Conservation (phyloP, 169 alveolate species). For the Toxoplasma gondii region DNA sequence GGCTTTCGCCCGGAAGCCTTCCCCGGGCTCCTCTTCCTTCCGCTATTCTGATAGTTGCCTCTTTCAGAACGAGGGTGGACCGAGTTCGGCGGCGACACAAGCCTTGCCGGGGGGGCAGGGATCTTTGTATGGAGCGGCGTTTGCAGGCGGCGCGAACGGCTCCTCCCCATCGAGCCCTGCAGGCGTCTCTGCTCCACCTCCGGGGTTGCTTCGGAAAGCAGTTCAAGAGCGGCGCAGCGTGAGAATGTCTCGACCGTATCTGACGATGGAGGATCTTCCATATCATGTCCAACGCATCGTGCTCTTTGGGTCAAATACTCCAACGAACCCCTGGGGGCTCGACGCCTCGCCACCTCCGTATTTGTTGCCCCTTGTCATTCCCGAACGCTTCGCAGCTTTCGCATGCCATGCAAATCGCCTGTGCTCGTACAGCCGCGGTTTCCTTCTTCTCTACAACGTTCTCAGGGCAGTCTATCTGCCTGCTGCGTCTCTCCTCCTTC, state of each 20-base stretch:
- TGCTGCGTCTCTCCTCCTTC: slow-evolving; percentile 53
- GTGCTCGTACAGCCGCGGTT: slow-evolving; percentile 49
- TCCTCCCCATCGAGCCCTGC: neutral
- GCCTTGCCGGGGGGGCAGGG: neutral
- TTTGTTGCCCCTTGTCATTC: slow-evolving; percentile 50
- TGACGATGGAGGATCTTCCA: slow-evolving; percentile 69
- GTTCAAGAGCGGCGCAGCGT: slow-evolving; percentile 23
- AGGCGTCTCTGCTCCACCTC: neutral
- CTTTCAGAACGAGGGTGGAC: no score
- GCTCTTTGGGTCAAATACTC: slow-evolving; percentile 62
- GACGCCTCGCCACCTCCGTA: slow-evolving; percentile 65
- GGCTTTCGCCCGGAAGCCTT: neutral
- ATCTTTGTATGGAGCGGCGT: neutral
- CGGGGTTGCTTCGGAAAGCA: neutral
- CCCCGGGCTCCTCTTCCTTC: no score
- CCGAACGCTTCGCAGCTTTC: slow-evolving; percentile 65
- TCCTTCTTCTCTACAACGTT: neutral
- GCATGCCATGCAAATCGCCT: slow-evolving; percentile 65
- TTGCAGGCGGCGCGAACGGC: neutral
- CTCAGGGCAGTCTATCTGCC: slow-evolving; percentile 54
- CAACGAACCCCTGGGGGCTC: slow-evolving; percentile 67
- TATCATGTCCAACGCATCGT: slow-evolving; percentile 67
- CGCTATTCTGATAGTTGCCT: no score
- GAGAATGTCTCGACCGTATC: slow-evolving; percentile 31
- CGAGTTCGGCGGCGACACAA: no score